Conservation (phyloP, 169 alveolate species). For the Plasmodium coatneyi region DNA sequence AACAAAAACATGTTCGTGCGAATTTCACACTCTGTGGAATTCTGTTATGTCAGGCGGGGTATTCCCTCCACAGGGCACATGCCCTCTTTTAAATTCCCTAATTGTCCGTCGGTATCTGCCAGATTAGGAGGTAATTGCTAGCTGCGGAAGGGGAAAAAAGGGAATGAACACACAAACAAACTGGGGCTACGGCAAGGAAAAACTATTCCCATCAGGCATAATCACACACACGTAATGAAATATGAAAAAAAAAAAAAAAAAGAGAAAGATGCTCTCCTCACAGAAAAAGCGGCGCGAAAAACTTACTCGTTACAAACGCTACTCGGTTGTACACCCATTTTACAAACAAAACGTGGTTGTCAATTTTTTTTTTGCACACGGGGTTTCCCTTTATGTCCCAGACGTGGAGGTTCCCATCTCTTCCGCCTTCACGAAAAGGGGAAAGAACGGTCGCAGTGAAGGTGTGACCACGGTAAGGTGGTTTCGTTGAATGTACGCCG, state of each 20-base stretch:
- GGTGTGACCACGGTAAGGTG: background rate
- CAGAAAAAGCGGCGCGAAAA: background rate
- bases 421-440: constrained; percentile 26
- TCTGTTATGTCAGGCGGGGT: background rate
- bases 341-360: constrained; percentile 39
- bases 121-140: constrained; percentile 43
- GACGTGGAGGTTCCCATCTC: constrained; percentile 54
- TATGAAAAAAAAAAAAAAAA: background rate
- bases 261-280: background rate
- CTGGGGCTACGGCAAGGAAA: background rate
- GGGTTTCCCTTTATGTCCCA: constrained; percentile 47
- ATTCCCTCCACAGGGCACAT: background rate
- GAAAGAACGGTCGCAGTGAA: background rate
- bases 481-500: background rate
- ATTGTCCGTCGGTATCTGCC: constrained; percentile 29
- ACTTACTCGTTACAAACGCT: constrained; percentile 70
- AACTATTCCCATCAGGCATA: background rate
- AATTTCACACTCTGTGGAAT: background rate
- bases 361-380: constrained; percentile 45
- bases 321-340: constrained; percentile 62
- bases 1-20: background rate
- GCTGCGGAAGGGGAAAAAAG: constrained; percentile 24
- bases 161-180: constrained; percentile 4
- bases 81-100: constrained; percentile 1
- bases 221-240: background rate